Percentiles rank a stretch among this genome's conserved stretches.
phyloP scores from a whole-genome alignment of 345 rosid genomes.

The Mangifera indica region DNA sequence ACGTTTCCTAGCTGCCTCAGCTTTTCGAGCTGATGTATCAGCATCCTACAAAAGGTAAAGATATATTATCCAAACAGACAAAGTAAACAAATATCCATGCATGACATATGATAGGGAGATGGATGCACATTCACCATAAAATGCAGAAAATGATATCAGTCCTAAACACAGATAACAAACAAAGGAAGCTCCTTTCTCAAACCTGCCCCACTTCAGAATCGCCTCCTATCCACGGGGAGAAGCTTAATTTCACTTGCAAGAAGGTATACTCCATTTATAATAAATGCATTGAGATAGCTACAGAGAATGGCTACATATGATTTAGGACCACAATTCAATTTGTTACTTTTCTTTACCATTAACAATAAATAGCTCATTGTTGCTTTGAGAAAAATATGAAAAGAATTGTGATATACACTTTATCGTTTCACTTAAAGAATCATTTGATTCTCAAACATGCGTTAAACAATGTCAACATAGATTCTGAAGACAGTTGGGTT shows the following conservation, averaged over 20 bases:
- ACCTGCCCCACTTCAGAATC: not conserved
- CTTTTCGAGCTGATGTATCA: conserved; percentile 57
- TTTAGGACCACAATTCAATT: not conserved
- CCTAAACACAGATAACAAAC: too few relatives aligned
- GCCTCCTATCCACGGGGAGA: not conserved
- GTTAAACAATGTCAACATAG: too few relatives aligned
- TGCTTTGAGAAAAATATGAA: not conserved
- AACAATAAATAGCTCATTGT: not conserved
- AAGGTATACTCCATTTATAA: not conserved
- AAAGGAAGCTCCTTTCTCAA: too few relatives aligned
- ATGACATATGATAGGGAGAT: not conserved
- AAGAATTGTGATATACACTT: not conserved
- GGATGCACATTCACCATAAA: not conserved
- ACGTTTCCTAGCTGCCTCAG: conserved; percentile 79
- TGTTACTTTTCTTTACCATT: not conserved
- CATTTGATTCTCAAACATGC: too few relatives aligned
- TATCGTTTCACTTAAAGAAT: not conserved
- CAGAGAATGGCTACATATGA: not conserved
- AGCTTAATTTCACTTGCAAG: not conserved
- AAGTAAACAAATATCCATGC: not conserved
- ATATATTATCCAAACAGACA: not conserved
- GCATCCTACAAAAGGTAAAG: conserved; percentile 48
- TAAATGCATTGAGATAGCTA: not conserved
- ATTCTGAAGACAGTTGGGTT: too few relatives aligned
- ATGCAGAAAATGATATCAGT: not conserved